Percentiles rank a stretch among this genome's conserved stretches.
phyloP scores from a whole-genome alignment of 2,329 filamentous ascomycete species.

The Cercospora citrullina region DNA sequence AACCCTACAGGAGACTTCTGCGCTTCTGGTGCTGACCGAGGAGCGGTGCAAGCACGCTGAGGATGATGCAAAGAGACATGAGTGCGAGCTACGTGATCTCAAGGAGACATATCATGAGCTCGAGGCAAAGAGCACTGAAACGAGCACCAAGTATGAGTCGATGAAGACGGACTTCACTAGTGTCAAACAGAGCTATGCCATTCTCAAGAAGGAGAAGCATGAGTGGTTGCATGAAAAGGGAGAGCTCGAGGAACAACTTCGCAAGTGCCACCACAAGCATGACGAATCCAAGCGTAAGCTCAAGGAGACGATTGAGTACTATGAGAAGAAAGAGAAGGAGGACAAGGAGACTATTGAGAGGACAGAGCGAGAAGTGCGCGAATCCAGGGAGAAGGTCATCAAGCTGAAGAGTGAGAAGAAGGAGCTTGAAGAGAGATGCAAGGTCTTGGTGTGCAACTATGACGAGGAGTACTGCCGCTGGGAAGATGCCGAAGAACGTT shows the following conservation, averaged over 20 bases:
- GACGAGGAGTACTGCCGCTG: slow-evolving; percentile 10
- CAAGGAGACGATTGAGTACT: slow-evolving; percentile 7
- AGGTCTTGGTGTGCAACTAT: slow-evolving; percentile 1
- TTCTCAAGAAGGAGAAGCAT: slow-evolving; percentile 12
- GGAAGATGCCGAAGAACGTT: slow-evolving; percentile 11
- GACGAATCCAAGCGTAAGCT: slow-evolving; percentile 8
- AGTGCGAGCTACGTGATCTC: slow-evolving; percentile 6
- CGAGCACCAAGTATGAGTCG: slow-evolving; percentile 6
- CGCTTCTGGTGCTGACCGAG: neutral
- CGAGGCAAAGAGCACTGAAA: slow-evolving; percentile 4
- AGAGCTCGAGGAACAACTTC: slow-evolving; percentile 8
- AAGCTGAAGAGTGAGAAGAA: slow-evolving; percentile 10
- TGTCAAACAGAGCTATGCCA: slow-evolving; percentile 2
- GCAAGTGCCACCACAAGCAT: slow-evolving; percentile 13
- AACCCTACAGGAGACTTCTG: slow-evolving; percentile 1
- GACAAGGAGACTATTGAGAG: slow-evolving; percentile 10
- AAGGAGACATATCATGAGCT: slow-evolving; percentile 8
- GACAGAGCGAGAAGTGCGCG: slow-evolving; percentile 3
- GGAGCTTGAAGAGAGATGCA: slow-evolving; percentile 9
- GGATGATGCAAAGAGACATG: slow-evolving; percentile 3
- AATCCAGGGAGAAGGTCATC: neutral
- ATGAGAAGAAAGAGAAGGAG: slow-evolving; percentile 10
- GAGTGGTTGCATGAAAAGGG: slow-evolving; percentile 13
- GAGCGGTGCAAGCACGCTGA: slow-evolving; percentile 14
- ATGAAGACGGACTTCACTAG: neutral